phyloP scores from a whole-genome alignment of 2,329 filamentous ascomycete genomes.

The Pezicula rhizophila region DNA sequence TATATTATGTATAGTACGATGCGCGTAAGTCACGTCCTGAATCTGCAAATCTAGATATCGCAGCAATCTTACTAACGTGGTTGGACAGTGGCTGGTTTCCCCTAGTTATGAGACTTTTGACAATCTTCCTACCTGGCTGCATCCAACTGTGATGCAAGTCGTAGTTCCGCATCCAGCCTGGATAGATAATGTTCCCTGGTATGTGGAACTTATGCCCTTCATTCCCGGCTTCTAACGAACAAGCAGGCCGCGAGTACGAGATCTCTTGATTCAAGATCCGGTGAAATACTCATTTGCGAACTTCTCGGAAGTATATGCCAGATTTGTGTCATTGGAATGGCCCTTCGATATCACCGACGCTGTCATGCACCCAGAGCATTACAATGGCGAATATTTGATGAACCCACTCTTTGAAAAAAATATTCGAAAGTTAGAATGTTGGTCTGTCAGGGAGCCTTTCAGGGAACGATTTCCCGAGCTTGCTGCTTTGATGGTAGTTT shows the following conservation, averaged over 20 bases:
- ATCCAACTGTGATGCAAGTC: slow-evolving; percentile 2
- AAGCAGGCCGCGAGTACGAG: slow-evolving; percentile 3
- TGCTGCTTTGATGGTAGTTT: slow-evolving; percentile 1
- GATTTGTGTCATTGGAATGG: slow-evolving; percentile 1
- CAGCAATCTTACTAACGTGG: background rate
- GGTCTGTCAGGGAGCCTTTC: slow-evolving; percentile 3
- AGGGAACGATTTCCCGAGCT: slow-evolving; percentile 4
- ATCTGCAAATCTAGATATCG: background rate
- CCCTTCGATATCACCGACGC: slow-evolving; percentile 1
- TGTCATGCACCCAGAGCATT: background rate
- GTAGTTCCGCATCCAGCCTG: slow-evolving; percentile 4
- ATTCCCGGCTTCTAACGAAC: background rate
- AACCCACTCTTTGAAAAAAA: slow-evolving; percentile 4
- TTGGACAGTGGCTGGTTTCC: slow-evolving; percentile 1
- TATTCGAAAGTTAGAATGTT: slow-evolving; percentile 1
- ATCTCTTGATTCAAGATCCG: slow-evolving; percentile 5
- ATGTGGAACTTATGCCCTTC: background rate
- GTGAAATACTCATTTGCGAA: slow-evolving; percentile 4
- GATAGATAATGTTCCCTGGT: slow-evolving; percentile 8
- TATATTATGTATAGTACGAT: slow-evolving; percentile 3
- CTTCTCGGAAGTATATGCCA: slow-evolving; percentile 5
- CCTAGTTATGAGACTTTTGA: slow-evolving; percentile 1
- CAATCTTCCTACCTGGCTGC: slow-evolving; percentile 2
- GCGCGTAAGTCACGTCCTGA: background rate
- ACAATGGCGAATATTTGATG: background rate